Evolutionary conservation across 1,284 basidiomycete genomes (phyloP).

Genomic region (Inonotus obliquus): DNA sequence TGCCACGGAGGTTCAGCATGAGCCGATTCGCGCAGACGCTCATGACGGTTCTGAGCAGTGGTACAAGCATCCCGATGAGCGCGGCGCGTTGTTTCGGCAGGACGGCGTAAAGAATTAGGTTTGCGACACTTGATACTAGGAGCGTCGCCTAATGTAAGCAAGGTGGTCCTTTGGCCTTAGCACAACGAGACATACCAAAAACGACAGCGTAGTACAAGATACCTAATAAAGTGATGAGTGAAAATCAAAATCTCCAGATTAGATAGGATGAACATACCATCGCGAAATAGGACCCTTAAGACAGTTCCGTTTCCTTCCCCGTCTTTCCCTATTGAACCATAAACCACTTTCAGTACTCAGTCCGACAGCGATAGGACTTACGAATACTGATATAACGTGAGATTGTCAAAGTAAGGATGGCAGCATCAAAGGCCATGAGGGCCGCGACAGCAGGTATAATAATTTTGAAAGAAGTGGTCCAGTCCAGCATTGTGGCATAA

Average conservation of each 20-base stretch:
- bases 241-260: neutral
- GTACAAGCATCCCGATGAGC: slow-evolving; percentile 8
- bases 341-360: neutral
- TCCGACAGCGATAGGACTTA: neutral
- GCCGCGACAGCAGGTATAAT: slow-evolving; percentile 12
- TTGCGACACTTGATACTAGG: slow-evolving; percentile 13
- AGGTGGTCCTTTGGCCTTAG: neutral
- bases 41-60: slow-evolving; percentile 7
- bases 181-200: slow-evolving; percentile 1
- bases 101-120: slow-evolving; percentile 8
- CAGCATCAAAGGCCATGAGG: slow-evolving; percentile 12
- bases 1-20: slow-evolving; percentile 15
- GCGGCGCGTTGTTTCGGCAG: neutral
- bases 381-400: slow-evolving; percentile 1
- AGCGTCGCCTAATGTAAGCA: neutral
- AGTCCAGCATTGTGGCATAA: neutral
- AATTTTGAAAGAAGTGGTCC: neutral
- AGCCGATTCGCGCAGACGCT: slow-evolving; percentile 12
- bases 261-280: neutral
- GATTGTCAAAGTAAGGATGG: slow-evolving; percentile 5
- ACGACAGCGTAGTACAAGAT: slow-evolving; percentile 9
- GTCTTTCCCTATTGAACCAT: neutral
- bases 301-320: slow-evolving; percentile 9
- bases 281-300: slow-evolving; percentile 7
- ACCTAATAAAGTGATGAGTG: neutral